Evolutionary conservation across 768 basidiomycete species (phyloP).

Genomic region (Suillus subluteus): DNA sequence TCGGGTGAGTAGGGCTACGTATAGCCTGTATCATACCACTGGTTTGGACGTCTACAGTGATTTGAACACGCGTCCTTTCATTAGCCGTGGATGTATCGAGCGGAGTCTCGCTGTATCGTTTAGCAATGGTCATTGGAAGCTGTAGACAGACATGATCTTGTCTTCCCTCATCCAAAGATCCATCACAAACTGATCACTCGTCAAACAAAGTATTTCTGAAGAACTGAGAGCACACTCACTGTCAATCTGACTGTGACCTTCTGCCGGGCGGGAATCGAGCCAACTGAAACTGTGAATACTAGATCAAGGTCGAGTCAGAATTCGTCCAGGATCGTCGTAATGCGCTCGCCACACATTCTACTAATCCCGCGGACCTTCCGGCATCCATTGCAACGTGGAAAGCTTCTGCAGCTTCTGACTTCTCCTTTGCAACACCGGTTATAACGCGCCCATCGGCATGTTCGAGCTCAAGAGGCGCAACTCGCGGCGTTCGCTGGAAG

Average conservation of each 20-base stretch:
- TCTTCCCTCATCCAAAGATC: conserved; percentile 55
- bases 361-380: conserved; percentile 46
- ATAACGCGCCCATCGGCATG: conserved; percentile 47
- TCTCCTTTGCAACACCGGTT: conserved; percentile 52
- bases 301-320: background rate
- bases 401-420: conserved; percentile 41
- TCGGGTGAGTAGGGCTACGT: conserved; percentile 46
- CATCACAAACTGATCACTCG: conserved; percentile 48
- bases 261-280: conserved; percentile 48
- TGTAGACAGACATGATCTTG: conserved; percentile 54
- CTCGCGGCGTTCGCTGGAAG: conserved; percentile 56
- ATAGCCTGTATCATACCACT: conserved; percentile 45
- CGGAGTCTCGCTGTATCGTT: conserved; percentile 54
- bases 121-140: conserved; percentile 52
- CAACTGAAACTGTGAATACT: conserved; percentile 65
- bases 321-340: background rate
- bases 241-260: conserved; percentile 45
- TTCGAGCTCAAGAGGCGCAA: conserved; percentile 55
- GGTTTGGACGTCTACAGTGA: conserved; percentile 53
- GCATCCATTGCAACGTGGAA: conserved; percentile 44
- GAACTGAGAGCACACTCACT: conserved; percentile 34
- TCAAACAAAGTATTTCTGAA: background rate
- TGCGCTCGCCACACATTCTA: conserved; percentile 44
- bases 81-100: conserved; percentile 32
- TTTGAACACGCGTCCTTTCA: conserved; percentile 39